Percentiles rank a stretch among this genome's conserved stretches.
Evolutionary conservation across 371 early-diverging fungal species (phyloP).

Genomic region (Smittium culicis): DNA sequence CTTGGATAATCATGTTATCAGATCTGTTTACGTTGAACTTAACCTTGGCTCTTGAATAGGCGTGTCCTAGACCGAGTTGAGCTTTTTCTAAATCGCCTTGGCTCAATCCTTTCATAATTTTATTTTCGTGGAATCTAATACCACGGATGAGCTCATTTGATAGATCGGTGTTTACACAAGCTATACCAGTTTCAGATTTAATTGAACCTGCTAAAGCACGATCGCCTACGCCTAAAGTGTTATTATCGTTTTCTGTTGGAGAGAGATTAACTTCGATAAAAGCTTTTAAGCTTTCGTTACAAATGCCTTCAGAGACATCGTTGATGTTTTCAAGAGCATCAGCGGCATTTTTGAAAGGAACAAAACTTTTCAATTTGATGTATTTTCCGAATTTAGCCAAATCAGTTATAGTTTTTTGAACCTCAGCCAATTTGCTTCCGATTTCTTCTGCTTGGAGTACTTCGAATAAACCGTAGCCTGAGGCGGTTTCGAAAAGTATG

Average conservation of each 20-base stretch:
- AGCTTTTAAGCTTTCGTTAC: slow-evolving; percentile 47
- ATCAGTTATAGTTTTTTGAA: slow-evolving; percentile 69
- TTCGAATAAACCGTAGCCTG: slow-evolving; percentile 95
- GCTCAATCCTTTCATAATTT: slow-evolving; percentile 76
- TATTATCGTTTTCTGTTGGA: slow-evolving; percentile 51
- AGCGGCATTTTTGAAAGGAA: slow-evolving; percentile 91
- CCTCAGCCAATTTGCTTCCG: slow-evolving; percentile 79
- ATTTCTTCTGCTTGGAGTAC: slow-evolving; percentile 86
- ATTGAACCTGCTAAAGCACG: slow-evolving; percentile 81
- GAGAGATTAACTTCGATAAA: slow-evolving; percentile 90
- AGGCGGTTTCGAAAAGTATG: slow-evolving; percentile 84
- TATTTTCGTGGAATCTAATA: slow-evolving; percentile 77
- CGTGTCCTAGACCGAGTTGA: slow-evolving; percentile 94
- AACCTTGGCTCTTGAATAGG: slow-evolving; percentile 94
- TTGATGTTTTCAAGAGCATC: slow-evolving; percentile 95
- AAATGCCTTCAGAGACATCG: slow-evolving; percentile 86
- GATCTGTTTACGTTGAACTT: slow-evolving; percentile 93
- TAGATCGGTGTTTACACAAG: slow-evolving; percentile 63
- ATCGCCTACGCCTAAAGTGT: slow-evolving; percentile 83
- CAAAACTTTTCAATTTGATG: slow-evolving; percentile 83
- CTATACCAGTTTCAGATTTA: slow-evolving; percentile 58
- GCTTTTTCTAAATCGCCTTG: slow-evolving; percentile 82
- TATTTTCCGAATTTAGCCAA: slow-evolving; percentile 80
- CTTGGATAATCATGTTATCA: slow-evolving; percentile 90
- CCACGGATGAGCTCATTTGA: slow-evolving; percentile 86